Evolutionary conservation across 176 grass and related monocot genomes (phyloP).

Genomic region (Cenchrus purpureus): DNA sequence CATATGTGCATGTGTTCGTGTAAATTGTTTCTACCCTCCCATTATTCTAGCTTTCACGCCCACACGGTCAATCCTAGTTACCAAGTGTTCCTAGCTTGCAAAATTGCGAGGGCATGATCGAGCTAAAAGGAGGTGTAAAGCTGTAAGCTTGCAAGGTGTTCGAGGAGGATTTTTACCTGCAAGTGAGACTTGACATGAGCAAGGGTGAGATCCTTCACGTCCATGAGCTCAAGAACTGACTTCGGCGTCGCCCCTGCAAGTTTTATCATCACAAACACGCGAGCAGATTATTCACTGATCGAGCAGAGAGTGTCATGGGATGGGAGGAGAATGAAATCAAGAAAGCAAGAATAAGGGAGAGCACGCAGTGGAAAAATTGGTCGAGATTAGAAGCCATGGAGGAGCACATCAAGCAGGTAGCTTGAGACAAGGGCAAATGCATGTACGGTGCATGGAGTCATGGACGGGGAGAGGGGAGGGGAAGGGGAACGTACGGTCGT

Average conservation of each 20-base stretch:
- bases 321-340: background rate
- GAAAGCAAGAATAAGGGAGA: background rate
- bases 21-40: background rate
- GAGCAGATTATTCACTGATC: background rate
- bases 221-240: constrained; percentile 85
- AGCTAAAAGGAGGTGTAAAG: background rate
- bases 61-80: background rate
- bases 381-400: background rate
- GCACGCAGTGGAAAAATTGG: background rate
- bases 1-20: constrained; percentile 34
- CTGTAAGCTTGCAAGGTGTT: background rate
- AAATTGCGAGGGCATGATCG: background rate
- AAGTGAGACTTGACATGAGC: constrained; percentile 88
- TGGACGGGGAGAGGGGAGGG: background rate
- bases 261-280: background rate
- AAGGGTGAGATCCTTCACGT: constrained; percentile 83
- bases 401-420: background rate
- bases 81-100: background rate
- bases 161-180: constrained; percentile 51
- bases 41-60: background rate
- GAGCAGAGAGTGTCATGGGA: background rate
- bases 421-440: background rate
- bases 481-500: constrained; percentile 65
- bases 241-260: constrained; percentile 68
- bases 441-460: background rate